phyloP scores from a whole-genome alignment of 352 stramenopile genomes.

The Pythium utonaiense region DNA sequence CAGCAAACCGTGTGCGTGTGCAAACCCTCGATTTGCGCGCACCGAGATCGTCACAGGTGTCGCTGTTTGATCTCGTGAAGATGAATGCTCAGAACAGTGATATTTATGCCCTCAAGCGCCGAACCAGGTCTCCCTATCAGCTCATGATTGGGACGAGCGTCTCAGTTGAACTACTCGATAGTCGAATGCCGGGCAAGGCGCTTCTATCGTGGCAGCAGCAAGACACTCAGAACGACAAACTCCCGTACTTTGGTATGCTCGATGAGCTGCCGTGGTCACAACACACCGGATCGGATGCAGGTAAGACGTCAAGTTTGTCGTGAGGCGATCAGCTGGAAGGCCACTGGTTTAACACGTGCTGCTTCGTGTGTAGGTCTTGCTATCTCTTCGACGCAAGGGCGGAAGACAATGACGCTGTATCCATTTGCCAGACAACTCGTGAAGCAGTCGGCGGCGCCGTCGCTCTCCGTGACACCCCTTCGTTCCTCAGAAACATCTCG shows the following conservation, averaged over 20 bases:
- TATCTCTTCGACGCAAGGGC: slow-evolving; percentile 13
- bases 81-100: slow-evolving; percentile 32
- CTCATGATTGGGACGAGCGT: slow-evolving; percentile 60
- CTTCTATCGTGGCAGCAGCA: slow-evolving; percentile 60
- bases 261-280: slow-evolving; percentile 13
- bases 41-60: slow-evolving; percentile 21
- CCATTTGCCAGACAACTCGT: slow-evolving; percentile 5
- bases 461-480: slow-evolving; percentile 37
- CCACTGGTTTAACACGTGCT: neutral
- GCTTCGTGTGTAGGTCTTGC: slow-evolving; percentile 8
- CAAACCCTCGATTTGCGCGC: slow-evolving; percentile 50
- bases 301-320: neutral
- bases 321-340: neutral
- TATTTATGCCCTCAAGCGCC: slow-evolving; percentile 66
- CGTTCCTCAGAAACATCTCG: slow-evolving; percentile 18
- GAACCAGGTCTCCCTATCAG: slow-evolving; percentile 65
- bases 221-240: slow-evolving; percentile 7
- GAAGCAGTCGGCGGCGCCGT: neutral
- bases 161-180: slow-evolving; percentile 68
- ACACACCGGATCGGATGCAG: neutral
- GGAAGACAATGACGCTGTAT: slow-evolving; percentile 19
- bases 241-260: slow-evolving; percentile 12
- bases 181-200: slow-evolving; percentile 52
- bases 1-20: slow-evolving; percentile 38
- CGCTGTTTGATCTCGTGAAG: slow-evolving; percentile 49